Percentiles rank a stretch among this genome's conserved stretches.
Evolutionary conservation across 208 protist genomes (phyloP).

Genomic region (Trypanosoma avium): DNA sequence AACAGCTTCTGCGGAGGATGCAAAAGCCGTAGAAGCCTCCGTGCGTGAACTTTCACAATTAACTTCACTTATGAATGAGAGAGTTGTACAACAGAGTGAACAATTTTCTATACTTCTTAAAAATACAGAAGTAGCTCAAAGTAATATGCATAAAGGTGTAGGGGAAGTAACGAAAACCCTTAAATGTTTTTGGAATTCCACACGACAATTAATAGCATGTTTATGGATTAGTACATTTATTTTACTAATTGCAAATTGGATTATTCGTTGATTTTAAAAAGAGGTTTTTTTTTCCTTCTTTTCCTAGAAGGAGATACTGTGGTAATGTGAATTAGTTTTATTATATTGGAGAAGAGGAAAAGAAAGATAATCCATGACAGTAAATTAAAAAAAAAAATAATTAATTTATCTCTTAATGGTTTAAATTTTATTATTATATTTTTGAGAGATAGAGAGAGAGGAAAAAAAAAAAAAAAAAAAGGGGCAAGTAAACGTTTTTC

Average conservation of each 20-base stretch:
- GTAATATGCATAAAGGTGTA: constrained; percentile 60
- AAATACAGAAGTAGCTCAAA: constrained; percentile 68
- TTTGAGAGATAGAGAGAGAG: too few species aligned
- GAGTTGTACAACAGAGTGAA: constrained; percentile 81
- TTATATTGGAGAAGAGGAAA: too few species aligned
- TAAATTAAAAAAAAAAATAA: too few species aligned
- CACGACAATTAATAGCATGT: constrained; percentile 71
- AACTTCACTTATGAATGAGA: constrained; percentile 81
- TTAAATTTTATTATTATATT: too few species aligned
- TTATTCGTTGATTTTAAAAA: constrained; percentile 29
- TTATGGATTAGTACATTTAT: constrained; percentile 67
- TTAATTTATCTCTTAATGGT: too few species aligned
- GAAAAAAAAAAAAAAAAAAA: too few species aligned
- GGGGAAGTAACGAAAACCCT: constrained; percentile 54
- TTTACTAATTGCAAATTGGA: constrained; percentile 59
- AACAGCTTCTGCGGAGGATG: constrained; percentile 60
- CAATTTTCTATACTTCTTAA: constrained; percentile 73
- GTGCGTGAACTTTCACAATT: constrained; percentile 87
- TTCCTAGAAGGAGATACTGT: too few species aligned
- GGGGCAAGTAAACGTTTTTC: too few species aligned
- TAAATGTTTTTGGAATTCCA: constrained; percentile 66
- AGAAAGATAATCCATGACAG: too few species aligned
- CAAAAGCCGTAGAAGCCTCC: constrained; percentile 64
- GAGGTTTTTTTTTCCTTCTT: too few species aligned
- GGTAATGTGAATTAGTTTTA: too few species aligned